Evolutionary conservation across 2,329 filamentous ascomycete genomes (phyloP).

Genomic region (Pyricularia sp.): DNA sequence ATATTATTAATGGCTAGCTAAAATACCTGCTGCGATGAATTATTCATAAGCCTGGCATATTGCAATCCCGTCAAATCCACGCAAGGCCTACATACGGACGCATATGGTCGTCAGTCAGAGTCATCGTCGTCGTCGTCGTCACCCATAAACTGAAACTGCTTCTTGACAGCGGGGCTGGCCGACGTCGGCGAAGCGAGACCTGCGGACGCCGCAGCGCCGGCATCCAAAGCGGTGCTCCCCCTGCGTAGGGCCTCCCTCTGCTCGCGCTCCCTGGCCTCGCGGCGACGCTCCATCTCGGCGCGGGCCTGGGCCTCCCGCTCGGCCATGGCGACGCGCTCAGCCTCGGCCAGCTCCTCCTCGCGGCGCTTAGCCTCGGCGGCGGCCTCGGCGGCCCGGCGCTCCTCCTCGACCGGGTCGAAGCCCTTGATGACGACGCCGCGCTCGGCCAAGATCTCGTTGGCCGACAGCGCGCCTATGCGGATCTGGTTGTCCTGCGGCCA

Average conservation of each 20-base stretch:
- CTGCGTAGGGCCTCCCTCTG: slow-evolving; percentile 27
- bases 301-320: slow-evolving; percentile 37
- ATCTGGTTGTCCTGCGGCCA: slow-evolving; percentile 70
- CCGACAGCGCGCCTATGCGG: slow-evolving; percentile 56
- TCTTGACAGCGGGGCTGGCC: slow-evolving; percentile 19
- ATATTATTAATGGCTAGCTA: neutral
- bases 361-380: slow-evolving; percentile 33
- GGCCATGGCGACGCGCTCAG: slow-evolving; percentile 24
- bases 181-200: slow-evolving; percentile 9
- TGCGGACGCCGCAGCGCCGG: neutral
- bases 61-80: neutral
- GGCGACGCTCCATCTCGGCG: slow-evolving; percentile 34
- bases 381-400: slow-evolving; percentile 35
- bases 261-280: slow-evolving; percentile 33
- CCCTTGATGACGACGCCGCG: slow-evolving; percentile 51
- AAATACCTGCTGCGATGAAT: neutral
- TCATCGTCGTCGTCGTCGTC: slow-evolving; percentile 38
- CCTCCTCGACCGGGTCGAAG: slow-evolving; percentile 49
- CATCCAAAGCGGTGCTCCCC: slow-evolving; percentile 11
- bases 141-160: slow-evolving; percentile 48
- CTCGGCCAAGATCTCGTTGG: slow-evolving; percentile 52
- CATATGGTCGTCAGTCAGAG: neutral
- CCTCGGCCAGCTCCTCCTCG: slow-evolving; percentile 37
- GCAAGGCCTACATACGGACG: neutral
- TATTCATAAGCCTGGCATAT: neutral